phyloP scores from a whole-genome alignment of 345 rosid species.

The Erucastrum elatum region DNA sequence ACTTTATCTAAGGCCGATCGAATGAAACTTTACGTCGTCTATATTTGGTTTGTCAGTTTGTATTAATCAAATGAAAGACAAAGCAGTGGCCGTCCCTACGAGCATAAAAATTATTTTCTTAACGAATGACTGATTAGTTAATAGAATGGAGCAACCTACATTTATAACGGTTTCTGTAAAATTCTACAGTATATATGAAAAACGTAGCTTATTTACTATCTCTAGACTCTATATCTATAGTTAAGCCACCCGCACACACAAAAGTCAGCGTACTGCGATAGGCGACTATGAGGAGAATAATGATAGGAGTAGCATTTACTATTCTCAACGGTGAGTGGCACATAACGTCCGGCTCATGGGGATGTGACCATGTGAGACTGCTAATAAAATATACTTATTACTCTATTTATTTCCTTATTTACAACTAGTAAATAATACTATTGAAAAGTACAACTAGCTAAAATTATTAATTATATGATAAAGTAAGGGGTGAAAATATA shows the following conservation, averaged over 20 bases:
- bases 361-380: constrained; percentile 28
- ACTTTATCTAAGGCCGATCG: neutral
- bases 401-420: neutral
- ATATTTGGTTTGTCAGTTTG: neutral
- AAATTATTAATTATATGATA: neutral
- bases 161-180: too few species aligned
- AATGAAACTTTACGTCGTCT: neutral
- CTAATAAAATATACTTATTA: neutral
- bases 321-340: neutral
- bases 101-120: neutral
- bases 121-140: neutral
- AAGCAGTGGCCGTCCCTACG: neutral
- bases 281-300: constrained; percentile 7
- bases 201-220: neutral
- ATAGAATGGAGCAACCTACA: neutral
- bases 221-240: neutral
- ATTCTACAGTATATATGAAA: too few species aligned
- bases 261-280: neutral
- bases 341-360: constrained; percentile 9
- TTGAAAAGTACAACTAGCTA: neutral
- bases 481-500: neutral
- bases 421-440: neutral
- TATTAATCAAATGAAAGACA: neutral
- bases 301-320: constrained; percentile 20
- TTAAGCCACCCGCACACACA: neutral